A percentile compares a stretch with the other conserved stretches of the same genome.
phyloP scores from a whole-genome alignment of 2,329 filamentous ascomycete species.

The Aspergillus amoenus region DNA sequence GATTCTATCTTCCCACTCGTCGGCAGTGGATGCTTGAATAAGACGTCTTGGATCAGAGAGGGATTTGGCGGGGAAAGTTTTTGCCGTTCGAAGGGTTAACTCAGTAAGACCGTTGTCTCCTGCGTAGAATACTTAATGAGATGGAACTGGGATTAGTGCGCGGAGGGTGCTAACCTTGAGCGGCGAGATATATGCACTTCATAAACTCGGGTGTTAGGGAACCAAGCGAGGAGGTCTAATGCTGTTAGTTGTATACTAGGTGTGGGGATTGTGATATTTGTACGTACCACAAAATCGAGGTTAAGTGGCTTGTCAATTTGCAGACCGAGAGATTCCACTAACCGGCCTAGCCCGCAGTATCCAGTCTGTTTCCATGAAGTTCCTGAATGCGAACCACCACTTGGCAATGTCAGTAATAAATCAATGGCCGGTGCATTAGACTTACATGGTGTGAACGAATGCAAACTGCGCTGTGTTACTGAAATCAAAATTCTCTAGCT shows the following conservation, averaged over 20 bases:
- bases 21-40: conserved; percentile 29
- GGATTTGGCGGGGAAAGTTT: conserved; percentile 20
- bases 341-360: conserved; percentile 69
- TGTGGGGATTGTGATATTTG: neutral
- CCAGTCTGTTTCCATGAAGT: conserved; percentile 58
- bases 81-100: conserved; percentile 38
- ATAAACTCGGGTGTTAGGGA: conserved; percentile 70
- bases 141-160: neutral
- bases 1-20: conserved; percentile 54
- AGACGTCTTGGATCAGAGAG: conserved; percentile 47
- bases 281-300: conserved; percentile 69
- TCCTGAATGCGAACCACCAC: conserved; percentile 58
- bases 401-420: conserved; percentile 27
- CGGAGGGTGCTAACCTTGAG: conserved; percentile 46
- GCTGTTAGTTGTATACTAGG: conserved; percentile 14
- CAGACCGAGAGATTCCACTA: conserved; percentile 65
- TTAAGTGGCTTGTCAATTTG: conserved; percentile 56
- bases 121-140: conserved; percentile 19
- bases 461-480: conserved; percentile 66
- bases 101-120: conserved; percentile 50
- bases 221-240: conserved; percentile 76
- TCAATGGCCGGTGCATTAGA: neutral
- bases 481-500: conserved; percentile 79
- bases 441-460: conserved; percentile 84
- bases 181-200: conserved; percentile 57